Base-by-base conservation (phyloP, 768 basidiomycete genomes). In the Pisolithus tinctorius region DNA sequence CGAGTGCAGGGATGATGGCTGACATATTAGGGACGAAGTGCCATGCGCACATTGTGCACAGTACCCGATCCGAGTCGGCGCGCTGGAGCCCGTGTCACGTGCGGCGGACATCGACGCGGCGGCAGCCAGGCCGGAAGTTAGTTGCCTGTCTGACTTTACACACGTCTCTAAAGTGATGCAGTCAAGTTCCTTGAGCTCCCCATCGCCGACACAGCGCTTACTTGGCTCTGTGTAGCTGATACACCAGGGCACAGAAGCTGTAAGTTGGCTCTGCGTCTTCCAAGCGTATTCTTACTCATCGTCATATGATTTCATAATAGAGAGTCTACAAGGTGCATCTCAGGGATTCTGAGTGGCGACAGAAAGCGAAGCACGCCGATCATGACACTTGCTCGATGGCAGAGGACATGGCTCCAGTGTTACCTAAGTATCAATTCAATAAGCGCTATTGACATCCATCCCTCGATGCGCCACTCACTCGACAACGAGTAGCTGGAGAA, bases 391-490 rank as follows among this genome's bases (percentile, higher is more conserved):
- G 20, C 20, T 20, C 20, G 62, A 63, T 53, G 59, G 65, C 11
- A 47, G 67, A 49, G 2, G 51, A 17, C 47, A 39, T 55, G 36
- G 57, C 53, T 0, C 74, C 79, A 14, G 67, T 89, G 16, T 69
- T 90, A 10, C 63, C 96, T 49, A 99, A 99, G 69, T 72, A 97
- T 65, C 83, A 95, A 16, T 98, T 98, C 69, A 74, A 79, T 8
- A 98, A 99, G 65, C 72, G 76, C 11, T 98, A 98, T 64, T 79
- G 96, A 25, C 95, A 99, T 67, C 79, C 87, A 2, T 74, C 77
- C 0, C 75, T 98, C 47, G 91, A 97, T 67, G 65, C 74, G 1
- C 75, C 79, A 4, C 63, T 99, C 48, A 98, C 93, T 5, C 80
- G 83, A 30, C 72, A 86, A 23, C 81, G 95, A 26, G 73, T 97